Conservation (phyloP, 768 basidiomycete species). For the Vishniacozyma victoriae region DNA sequence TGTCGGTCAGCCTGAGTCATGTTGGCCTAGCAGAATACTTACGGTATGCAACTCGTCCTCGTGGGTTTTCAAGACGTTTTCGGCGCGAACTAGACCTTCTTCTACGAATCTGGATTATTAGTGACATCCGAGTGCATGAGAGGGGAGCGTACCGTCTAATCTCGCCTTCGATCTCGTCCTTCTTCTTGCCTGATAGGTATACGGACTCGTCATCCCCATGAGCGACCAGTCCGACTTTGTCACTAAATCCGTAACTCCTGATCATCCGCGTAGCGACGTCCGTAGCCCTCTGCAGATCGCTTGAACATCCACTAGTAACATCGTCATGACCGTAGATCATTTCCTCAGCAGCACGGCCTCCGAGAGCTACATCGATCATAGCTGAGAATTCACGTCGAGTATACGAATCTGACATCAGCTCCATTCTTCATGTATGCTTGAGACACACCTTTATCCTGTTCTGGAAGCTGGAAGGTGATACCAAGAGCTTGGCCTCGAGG, state of each 20-base stretch:
- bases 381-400: constrained; percentile 46
- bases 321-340: constrained; percentile 82
- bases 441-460: constrained; percentile 44
- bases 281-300: constrained; percentile 77
- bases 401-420: constrained; percentile 37
- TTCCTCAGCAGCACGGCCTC: constrained; percentile 92
- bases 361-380: constrained; percentile 82
- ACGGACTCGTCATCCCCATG: constrained; percentile 69
- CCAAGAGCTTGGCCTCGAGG: constrained; percentile 93
- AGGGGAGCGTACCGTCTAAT: constrained; percentile 61
- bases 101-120: constrained; percentile 55
- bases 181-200: constrained; percentile 65
- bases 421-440: not conserved
- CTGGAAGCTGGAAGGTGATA: constrained; percentile 48
- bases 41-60: constrained; percentile 66
- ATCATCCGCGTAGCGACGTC: constrained; percentile 78
- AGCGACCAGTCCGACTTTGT: constrained; percentile 62
- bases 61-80: constrained; percentile 59
- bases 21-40: constrained; percentile 1
- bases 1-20: constrained; percentile 38
- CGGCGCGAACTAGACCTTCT: constrained; percentile 63
- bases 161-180: constrained; percentile 81
- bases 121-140: not conserved
- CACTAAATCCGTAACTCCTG: constrained; percentile 53
- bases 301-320: constrained; percentile 85